Base-by-base conservation (phyloP, 139 green algal genomes). In the Chlorella ohadii region DNA sequence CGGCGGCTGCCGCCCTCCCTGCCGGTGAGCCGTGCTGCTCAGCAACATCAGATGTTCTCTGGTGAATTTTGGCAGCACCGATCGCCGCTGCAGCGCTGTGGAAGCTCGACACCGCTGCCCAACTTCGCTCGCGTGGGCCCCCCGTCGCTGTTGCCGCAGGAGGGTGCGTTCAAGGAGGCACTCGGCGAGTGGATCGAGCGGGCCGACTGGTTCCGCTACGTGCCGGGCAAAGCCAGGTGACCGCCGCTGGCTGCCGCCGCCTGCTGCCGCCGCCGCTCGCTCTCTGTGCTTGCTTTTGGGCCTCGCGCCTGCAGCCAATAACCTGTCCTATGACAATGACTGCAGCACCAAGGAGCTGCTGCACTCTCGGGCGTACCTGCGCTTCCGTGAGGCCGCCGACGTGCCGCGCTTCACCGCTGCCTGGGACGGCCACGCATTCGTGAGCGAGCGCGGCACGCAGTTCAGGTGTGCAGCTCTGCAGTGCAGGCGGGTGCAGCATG, bases 181-280 rank as follows among this genome's bases (percentile, higher is more conserved):
- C 66, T 93, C 13, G 70, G 68, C 1, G 88, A 81, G 1, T 86
- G 85, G 47, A 70, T 87, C 23, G 73, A 83, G 11, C 31, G 61
- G 6, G 93, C 91, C 76, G 86, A 84, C 68, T 96, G 94, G 94
- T 85, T 94, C n/a, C 72, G 80, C 57, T 96, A 94, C 78, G 91
- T 88, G 25, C 87, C 82, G 23, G 94, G 94, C 55, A 96, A 96
- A 85, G 44, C 88, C 82, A 95, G 91, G 94, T 94, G 56, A 19
- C 81, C 6, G 17, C 51, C 4, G 15, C 6, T 27, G 31, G 5
- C 47, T 12, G 47, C 47, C 72, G 31, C 47, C 47, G 6, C 28
- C 72, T 7, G 27, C 72, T 78, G 47, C 47, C 15, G 27, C 44
- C 47, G 51, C 66, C 20, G 11, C 11, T 7, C n/a, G 3, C 22